A percentile compares a stretch with the other conserved stretches of the same genome.
These are phyloP conservation scores for Mycena kentingensis DNA, from an alignment of 768 basidiomycete genomes.

Conservation along the genomic window DNA sequence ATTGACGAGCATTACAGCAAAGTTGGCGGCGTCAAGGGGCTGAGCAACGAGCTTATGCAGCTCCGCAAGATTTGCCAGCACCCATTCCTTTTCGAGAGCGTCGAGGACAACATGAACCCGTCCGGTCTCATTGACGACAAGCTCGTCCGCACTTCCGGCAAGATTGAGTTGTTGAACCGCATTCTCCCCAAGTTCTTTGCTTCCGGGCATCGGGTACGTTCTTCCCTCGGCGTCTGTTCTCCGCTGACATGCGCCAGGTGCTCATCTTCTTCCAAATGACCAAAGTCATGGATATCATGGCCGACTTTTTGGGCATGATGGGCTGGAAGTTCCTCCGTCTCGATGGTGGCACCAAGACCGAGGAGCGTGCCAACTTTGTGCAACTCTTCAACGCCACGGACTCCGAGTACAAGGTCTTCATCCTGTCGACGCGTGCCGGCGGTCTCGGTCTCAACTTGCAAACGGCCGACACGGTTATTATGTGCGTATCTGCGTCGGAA, in stretches of 20 bases:
- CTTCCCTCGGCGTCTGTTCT: neutral
- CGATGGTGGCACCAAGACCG: conserved; percentile 96
- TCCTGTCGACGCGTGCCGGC: conserved; percentile 91
- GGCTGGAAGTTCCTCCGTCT: conserved; percentile 86
- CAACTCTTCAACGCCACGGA: conserved; percentile 86
- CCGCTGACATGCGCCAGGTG: conserved; percentile 50
- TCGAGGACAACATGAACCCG: conserved; percentile 92
- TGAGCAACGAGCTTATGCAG: conserved; percentile 97
- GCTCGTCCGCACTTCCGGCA: conserved; percentile 85
- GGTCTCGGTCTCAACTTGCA: conserved; percentile 94
- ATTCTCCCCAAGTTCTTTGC: conserved; percentile 94
- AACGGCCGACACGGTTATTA: conserved; percentile 94
- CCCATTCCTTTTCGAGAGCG: conserved; percentile 93
- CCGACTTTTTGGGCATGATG: conserved; percentile 89
- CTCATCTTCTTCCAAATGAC: conserved; percentile 99
- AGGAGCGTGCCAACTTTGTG: conserved; percentile 88
- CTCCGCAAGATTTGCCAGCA: conserved; percentile 98
- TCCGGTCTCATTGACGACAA: conserved; percentile 80
- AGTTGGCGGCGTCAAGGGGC: conserved; percentile 78
- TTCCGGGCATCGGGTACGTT: conserved; percentile 67
- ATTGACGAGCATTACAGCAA: conserved; percentile 45
- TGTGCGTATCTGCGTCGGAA: conserved; percentile 51
- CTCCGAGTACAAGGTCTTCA: conserved; percentile 89
- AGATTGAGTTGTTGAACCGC: conserved; percentile 88
- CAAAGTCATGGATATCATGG: conserved; percentile 98